These are phyloP conservation scores for Pleomassaria siparia DNA, from an alignment of 2,329 filamentous ascomycete genomes.

Conservation along the genomic window DNA sequence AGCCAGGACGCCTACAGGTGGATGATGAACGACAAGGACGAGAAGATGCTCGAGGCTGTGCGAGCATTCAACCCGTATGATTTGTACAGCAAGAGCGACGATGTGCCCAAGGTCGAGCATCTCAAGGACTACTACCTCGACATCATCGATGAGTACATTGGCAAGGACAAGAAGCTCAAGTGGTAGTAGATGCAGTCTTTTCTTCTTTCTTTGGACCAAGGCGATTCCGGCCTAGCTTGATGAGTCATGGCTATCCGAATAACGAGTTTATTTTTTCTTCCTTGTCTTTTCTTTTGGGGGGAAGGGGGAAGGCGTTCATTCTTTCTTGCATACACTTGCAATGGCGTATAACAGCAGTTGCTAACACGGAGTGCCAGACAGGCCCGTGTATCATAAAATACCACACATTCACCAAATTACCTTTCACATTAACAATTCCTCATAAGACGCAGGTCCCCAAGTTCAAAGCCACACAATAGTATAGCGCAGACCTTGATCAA, in stretches of 20 bases:
- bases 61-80: conserved; percentile 90
- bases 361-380: not conserved
- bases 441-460: no score
- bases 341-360: no score
- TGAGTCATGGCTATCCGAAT: conserved; percentile 1
- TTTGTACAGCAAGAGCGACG: conserved; percentile 88
- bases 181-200: conserved; percentile 59
- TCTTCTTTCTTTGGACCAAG: not conserved
- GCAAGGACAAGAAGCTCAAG: conserved; percentile 64
- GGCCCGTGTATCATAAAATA: not conserved
- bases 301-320: no score
- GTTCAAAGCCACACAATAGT: no score
- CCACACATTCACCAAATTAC: not conserved
- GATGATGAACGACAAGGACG: conserved; percentile 82
- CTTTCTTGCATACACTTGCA: not conserved
- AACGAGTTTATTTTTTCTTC: conserved; percentile 4
- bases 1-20: conserved; percentile 75
- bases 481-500: no score
- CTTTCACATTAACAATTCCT: no score
- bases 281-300: not conserved
- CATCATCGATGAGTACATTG: conserved; percentile 73
- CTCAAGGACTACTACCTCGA: conserved; percentile 79
- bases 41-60: conserved; percentile 77
- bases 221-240: conserved; percentile 8
- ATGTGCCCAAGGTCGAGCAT: conserved; percentile 71